Conservation (phyloP, 305 asterid genomes). For the Ilex paraguariensis region DNA sequence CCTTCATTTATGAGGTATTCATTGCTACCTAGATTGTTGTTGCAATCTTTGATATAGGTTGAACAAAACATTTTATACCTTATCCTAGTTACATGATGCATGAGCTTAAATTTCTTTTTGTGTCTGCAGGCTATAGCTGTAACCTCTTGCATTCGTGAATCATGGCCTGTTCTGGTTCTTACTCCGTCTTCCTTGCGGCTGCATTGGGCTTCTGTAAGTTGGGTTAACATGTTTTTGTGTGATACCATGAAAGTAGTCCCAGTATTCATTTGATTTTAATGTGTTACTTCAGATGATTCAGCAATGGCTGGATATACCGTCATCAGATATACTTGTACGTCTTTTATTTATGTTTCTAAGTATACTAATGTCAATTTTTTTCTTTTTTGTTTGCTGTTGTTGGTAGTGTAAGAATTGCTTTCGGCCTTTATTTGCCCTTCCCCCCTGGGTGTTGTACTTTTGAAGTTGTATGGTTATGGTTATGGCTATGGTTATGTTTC, state of each 20-base stretch:
- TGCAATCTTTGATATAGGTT: too few relatives aligned
- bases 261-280: conserved; percentile 20
- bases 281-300: conserved; percentile 70
- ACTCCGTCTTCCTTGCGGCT: conserved; percentile 94
- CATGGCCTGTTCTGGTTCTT: conserved; percentile 96
- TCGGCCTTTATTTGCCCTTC: not conserved
- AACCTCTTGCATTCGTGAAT: conserved; percentile 80
- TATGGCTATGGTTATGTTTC: too few relatives aligned
- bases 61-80: too few relatives aligned
- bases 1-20: too few relatives aligned
- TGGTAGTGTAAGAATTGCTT: not conserved
- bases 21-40: too few relatives aligned
- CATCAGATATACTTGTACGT: conserved; percentile 85
- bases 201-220: conserved; percentile 98
- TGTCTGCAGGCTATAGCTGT: conserved; percentile 84
- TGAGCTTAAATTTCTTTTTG: conserved; percentile 8
- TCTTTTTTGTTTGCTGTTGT: not conserved
- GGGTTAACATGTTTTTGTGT: conserved; percentile 11
- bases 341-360: conserved; percentile 6
- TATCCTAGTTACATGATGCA: not conserved
- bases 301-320: conserved; percentile 71
- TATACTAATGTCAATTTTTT: conserved; percentile 7
- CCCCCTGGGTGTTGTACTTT: not conserved
- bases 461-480: not conserved
- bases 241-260: not conserved